Percentiles rank a stretch among this genome's conserved stretches.
Conservation (phyloP, 1,284 basidiomycete genomes). For the Moesziomyces parantarcticus region DNA sequence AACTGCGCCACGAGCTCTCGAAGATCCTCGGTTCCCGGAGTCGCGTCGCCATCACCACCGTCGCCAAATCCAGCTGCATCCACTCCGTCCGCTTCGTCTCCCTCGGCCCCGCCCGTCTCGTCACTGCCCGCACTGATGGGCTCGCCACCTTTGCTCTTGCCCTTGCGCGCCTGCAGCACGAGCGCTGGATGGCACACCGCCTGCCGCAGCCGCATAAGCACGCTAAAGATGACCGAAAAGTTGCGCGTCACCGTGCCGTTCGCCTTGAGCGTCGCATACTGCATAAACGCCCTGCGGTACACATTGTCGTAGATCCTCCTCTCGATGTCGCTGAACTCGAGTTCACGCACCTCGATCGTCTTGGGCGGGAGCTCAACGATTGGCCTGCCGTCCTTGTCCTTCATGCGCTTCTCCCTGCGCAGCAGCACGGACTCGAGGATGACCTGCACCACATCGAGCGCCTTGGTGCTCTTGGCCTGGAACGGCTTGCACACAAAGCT, state of each 20-base stretch:
- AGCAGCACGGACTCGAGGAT: slow-evolving; percentile 72
- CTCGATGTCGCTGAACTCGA: slow-evolving; percentile 60
- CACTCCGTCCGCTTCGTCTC: slow-evolving; percentile 7
- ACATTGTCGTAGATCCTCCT: slow-evolving; percentile 68
- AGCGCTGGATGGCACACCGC: slow-evolving; percentile 69
- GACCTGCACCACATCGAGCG: slow-evolving; percentile 65
- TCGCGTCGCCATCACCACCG: slow-evolving; percentile 26
- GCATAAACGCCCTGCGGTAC: slow-evolving; percentile 61
- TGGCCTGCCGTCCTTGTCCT: slow-evolving; percentile 83
- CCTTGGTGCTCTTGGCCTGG: slow-evolving; percentile 59
- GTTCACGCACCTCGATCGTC: slow-evolving; percentile 71
- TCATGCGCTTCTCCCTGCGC: slow-evolving; percentile 92
- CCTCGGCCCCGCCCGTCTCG: slow-evolving; percentile 5
- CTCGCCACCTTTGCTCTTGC: slow-evolving; percentile 6
- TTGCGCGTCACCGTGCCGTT: slow-evolving; percentile 63
- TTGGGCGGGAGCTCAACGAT: slow-evolving; percentile 92
- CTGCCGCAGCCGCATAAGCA: slow-evolving; percentile 69
- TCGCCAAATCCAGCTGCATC: slow-evolving; percentile 26
- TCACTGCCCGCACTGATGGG: slow-evolving; percentile 13
- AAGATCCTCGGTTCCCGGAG: slow-evolving; percentile 38
- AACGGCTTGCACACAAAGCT: slow-evolving; percentile 66
- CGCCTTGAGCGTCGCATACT: slow-evolving; percentile 55
- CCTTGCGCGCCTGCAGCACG: slow-evolving; percentile 60
- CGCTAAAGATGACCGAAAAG: slow-evolving; percentile 69
- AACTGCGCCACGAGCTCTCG: slow-evolving; percentile 51